Conservation (phyloP, 2,329 filamentous ascomycete species). For the Alternaria alternata region DNA sequence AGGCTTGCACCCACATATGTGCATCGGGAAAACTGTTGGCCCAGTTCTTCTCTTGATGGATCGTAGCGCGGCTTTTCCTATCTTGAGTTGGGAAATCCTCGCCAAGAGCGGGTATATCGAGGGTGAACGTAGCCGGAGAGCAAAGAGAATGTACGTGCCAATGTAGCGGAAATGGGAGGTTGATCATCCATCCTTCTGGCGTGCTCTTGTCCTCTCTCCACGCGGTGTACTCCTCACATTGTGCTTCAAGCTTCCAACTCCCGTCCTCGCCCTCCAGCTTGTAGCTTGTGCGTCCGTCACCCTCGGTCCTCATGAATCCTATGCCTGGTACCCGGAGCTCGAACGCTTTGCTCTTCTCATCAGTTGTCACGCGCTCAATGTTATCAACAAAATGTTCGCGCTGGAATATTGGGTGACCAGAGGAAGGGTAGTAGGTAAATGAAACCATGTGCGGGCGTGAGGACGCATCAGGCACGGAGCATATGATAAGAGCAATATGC, state of each 20-base stretch:
- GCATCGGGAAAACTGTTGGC: constrained; percentile 56
- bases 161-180: constrained; percentile 59
- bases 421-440: constrained; percentile 58
- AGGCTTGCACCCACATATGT: constrained; percentile 51
- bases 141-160: constrained; percentile 61
- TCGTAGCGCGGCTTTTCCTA: constrained; percentile 47
- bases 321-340: constrained; percentile 52
- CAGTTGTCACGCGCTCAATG: constrained; percentile 46
- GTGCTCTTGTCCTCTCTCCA: constrained; percentile 51
- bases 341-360: constrained; percentile 48
- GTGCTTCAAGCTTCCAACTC: constrained; percentile 52
- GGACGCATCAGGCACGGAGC: constrained; percentile 54
- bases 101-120: constrained; percentile 48
- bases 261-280: constrained; percentile 31
- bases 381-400: constrained; percentile 55
- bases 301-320: constrained; percentile 50
- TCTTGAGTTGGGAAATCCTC: constrained; percentile 29
- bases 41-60: constrained; percentile 63
- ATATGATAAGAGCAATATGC: constrained; percentile 58
- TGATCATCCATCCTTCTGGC: constrained; percentile 57
- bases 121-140: constrained; percentile 51
- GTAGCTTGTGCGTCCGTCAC: constrained; percentile 52
- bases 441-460: constrained; percentile 56
- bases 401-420: constrained; percentile 47
- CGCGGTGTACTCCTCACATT: constrained; percentile 48